These are phyloP conservation scores for Camelina sativa DNA, from an alignment of 345 rosid species.

Conservation along the genomic window DNA sequence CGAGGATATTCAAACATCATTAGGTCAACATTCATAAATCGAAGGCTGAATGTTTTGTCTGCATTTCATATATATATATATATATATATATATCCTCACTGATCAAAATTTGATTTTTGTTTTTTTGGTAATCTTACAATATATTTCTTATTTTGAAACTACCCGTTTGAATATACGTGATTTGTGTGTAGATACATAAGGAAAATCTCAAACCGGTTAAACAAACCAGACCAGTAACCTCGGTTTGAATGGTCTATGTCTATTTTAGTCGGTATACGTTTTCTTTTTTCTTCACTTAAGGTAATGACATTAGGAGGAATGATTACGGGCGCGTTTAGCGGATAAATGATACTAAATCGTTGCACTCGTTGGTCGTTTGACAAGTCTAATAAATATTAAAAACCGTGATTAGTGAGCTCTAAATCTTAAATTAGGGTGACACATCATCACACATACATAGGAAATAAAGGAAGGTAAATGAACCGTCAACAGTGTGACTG, in stretches of 20 bases:
- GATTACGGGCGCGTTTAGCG: conserved; percentile 12
- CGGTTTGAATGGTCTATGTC: neutral
- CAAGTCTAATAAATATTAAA: conserved; percentile 10
- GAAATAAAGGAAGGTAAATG: neutral
- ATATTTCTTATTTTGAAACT: too few species aligned
- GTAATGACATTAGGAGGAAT: conserved; percentile 20
- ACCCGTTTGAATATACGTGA: too few species aligned
- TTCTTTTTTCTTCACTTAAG: conserved; percentile 28
- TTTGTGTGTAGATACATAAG: too few species aligned
- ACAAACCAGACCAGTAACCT: neutral
- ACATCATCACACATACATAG: too few species aligned
- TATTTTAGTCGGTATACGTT: conserved; percentile 32
- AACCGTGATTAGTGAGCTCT: neutral
- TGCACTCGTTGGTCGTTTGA: conserved; percentile 26
- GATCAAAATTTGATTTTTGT: too few species aligned
- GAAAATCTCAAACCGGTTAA: conserved; percentile 10
- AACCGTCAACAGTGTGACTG: neutral
- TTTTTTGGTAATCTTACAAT: too few species aligned
- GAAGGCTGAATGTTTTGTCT: neutral
- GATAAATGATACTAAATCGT: conserved; percentile 42
- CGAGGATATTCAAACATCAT: conserved; percentile 58
- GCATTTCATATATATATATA: too few species aligned
- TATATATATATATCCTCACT: too few species aligned
- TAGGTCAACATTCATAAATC: conserved; percentile 12
- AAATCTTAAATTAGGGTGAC: neutral